A percentile compares a stretch with the other conserved stretches of the same genome.
These are phyloP conservation scores for Talaromyces rugulosus DNA, from an alignment of 2,329 filamentous ascomycete genomes.

Conservation along the genomic window DNA sequence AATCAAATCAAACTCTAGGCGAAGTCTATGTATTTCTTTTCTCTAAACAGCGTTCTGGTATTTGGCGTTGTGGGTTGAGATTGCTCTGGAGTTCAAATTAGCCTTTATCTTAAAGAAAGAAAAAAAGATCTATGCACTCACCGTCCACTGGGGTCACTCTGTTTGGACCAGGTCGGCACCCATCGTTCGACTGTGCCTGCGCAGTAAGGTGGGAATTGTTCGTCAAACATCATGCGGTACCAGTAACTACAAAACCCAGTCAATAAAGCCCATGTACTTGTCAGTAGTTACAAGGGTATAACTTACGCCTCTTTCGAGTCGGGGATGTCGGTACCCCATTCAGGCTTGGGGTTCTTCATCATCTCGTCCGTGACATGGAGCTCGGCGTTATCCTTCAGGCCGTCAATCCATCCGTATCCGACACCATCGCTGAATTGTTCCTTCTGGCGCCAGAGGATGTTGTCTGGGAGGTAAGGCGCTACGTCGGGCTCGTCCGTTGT, in stretches of 20 bases:
- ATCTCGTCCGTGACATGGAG: constrained; percentile 89
- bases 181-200: constrained; percentile 92
- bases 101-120: neutral
- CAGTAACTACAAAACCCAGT: constrained; percentile 62
- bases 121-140: constrained; percentile 36
- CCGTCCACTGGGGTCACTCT: constrained; percentile 92
- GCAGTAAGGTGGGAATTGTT: constrained; percentile 91
- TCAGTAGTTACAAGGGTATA: neutral
- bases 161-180: constrained; percentile 96
- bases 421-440: constrained; percentile 99
- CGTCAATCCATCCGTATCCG: constrained; percentile 98
- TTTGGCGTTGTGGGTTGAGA: constrained; percentile 70
- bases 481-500: constrained; percentile 77
- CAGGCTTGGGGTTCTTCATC: constrained; percentile 96
- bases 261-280: constrained; percentile 10
- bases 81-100: constrained; percentile 54
- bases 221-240: constrained; percentile 98
- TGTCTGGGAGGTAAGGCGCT: constrained; percentile 85
- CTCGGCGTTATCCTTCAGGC: constrained; percentile 91
- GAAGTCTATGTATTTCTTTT: constrained; percentile 1
- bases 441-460: constrained; percentile 98
- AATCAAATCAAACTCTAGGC: neutral
- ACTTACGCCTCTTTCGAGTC: constrained; percentile 92
- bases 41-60: constrained; percentile 53
- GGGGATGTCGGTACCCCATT: constrained; percentile 90